These are phyloP conservation scores for Pisolithus albus DNA, from an alignment of 768 basidiomycete species.

Conservation along the genomic window DNA sequence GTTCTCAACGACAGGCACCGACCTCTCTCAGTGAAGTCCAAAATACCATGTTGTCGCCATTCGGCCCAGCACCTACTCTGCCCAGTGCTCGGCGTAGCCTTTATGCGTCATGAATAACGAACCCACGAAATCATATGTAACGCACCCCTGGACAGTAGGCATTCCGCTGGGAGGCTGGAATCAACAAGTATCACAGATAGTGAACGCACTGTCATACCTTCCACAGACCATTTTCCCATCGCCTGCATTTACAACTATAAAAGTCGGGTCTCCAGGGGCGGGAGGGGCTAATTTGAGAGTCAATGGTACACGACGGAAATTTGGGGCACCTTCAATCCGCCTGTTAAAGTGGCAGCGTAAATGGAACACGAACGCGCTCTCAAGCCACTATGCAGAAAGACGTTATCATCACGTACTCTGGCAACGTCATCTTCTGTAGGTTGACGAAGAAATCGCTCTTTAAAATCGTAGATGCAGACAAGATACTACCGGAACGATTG, in stretches of 20 bases:
- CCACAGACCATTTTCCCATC: conserved; percentile 68
- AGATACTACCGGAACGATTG: conserved; percentile 75
- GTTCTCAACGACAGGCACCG: conserved; percentile 6
- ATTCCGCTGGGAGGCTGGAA: conserved; percentile 59
- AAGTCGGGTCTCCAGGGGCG: conserved; percentile 29
- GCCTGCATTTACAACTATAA: conserved; percentile 29
- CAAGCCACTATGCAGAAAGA: background rate
- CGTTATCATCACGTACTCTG: conserved; percentile 56
- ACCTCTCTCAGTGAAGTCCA: conserved; percentile 98
- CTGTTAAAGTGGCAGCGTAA: conserved; percentile 26
- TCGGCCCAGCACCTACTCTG: conserved; percentile 73
- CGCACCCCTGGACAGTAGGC: conserved; percentile 79
- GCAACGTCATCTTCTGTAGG: conserved; percentile 92
- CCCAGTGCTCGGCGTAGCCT: conserved; percentile 69
- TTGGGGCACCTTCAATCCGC: conserved; percentile 90
- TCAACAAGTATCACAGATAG: conserved; percentile 17
- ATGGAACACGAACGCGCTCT: background rate
- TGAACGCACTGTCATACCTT: conserved; percentile 39
- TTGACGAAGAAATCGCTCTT: conserved; percentile 95
- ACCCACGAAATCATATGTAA: background rate
- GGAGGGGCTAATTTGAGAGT: conserved; percentile 33
- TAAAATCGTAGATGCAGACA: conserved; percentile 88
- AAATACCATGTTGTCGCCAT: conserved; percentile 67
- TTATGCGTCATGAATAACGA: background rate
- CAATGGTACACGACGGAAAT: conserved; percentile 80